These are phyloP conservation scores for Boletus rubropictus DNA, from an alignment of 768 basidiomycete genomes.

Conservation along the genomic window DNA sequence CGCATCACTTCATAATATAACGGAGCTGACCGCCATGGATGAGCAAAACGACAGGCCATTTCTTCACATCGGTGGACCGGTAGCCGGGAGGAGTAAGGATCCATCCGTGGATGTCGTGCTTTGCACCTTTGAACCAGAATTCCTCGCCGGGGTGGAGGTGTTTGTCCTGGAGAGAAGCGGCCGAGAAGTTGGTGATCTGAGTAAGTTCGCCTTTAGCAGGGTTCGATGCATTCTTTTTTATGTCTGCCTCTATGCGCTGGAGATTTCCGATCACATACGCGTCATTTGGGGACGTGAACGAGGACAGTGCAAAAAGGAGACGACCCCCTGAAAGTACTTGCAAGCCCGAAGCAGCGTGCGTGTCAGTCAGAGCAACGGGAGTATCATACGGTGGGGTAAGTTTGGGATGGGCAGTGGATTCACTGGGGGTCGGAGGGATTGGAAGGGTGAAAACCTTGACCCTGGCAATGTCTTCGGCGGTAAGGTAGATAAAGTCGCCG, in stretches of 20 bases:
- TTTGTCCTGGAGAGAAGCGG: conserved; percentile 50
- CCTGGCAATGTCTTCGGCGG: conserved; percentile 73
- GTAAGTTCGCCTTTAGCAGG: conserved; percentile 33
- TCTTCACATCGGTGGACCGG: conserved; percentile 56
- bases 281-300: conserved; percentile 75
- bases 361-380: conserved; percentile 56
- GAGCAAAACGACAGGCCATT: conserved; percentile 73
- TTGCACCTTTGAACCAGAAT: conserved; percentile 86
- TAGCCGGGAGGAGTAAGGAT: conserved; percentile 75
- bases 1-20: not conserved
- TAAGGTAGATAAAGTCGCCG: conserved; percentile 62
- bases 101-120: conserved; percentile 80
- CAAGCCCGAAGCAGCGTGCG: conserved; percentile 54
- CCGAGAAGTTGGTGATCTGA: conserved; percentile 64
- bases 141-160: conserved; percentile 61
- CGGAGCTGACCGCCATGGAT: conserved; percentile 64
- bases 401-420: conserved; percentile 48
- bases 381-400: conserved; percentile 37
- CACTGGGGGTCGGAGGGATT: conserved; percentile 54
- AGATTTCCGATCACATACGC: conserved; percentile 58
- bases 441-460: conserved; percentile 69
- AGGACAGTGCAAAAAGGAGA: conserved; percentile 68
- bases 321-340: conserved; percentile 55
- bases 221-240: conserved; percentile 29
- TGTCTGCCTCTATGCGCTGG: conserved; percentile 37